Conservation (phyloP, 106 monocot species). For the Amphibolis antarctica region DNA sequence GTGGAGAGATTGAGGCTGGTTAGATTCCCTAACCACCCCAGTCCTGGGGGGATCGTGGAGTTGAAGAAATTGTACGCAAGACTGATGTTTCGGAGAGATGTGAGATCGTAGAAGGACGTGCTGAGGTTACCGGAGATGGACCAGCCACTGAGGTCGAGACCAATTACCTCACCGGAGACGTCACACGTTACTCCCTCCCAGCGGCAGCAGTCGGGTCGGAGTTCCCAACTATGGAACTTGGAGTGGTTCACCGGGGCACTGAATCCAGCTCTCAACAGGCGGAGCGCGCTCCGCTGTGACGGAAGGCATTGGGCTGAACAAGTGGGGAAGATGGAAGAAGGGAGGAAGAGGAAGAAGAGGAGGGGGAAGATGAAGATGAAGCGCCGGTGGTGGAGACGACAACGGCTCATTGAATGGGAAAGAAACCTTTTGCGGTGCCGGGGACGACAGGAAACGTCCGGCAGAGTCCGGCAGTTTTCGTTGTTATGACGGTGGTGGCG, state of each 20-base stretch:
- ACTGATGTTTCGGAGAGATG: constrained; percentile 30
- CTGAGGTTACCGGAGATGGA: constrained; percentile 18
- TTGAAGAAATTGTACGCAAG: constrained; percentile 24
- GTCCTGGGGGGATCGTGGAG: constrained; percentile 14
- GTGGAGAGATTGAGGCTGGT: constrained; percentile 43
- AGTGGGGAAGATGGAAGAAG: neutral
- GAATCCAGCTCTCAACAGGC: neutral
- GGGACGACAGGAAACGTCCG: too few species aligned
- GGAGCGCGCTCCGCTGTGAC: neutral
- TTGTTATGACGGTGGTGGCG: too few species aligned
- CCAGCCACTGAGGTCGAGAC: constrained; percentile 36
- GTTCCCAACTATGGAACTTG: constrained; percentile 24
- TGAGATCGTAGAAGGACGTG: constrained; percentile 33
- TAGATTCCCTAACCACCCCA: constrained; percentile 9
- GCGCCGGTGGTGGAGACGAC: neutral
- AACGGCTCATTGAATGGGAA: too few species aligned
- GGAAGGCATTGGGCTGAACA: neutral
- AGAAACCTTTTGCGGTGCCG: too few species aligned
- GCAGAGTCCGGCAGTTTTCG: too few species aligned
- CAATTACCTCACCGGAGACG: constrained; percentile 13
- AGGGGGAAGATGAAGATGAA: constrained; percentile 1
- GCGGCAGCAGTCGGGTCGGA: constrained; percentile 24
- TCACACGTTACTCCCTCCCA: constrained; percentile 51
- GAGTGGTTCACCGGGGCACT: neutral
- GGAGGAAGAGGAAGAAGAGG: neutral